Evolutionary conservation across 495 filamentous ascomycete species (phyloP).

Genomic region (Aspergillus bridgeri): DNA sequence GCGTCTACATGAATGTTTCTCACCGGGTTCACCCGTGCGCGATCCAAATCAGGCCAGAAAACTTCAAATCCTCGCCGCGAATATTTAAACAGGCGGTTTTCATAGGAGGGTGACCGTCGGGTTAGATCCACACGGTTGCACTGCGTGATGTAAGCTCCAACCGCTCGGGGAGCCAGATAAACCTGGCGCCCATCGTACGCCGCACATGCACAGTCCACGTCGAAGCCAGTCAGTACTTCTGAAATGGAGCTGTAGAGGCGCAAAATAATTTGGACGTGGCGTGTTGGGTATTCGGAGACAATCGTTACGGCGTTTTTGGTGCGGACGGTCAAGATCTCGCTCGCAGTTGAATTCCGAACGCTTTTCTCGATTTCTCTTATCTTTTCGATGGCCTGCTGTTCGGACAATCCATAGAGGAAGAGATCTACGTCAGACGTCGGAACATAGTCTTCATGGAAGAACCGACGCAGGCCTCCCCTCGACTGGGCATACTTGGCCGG

Average conservation of each 20-base stretch:
- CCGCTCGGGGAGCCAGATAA: constrained; percentile 64
- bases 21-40: constrained; percentile 66
- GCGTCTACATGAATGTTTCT: no score
- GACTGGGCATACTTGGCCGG: no score
- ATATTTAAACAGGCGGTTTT: constrained; percentile 85
- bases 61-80: constrained; percentile 79
- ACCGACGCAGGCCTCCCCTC: no score
- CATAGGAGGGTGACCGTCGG: constrained; percentile 77
- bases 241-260: constrained; percentile 76
- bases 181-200: constrained; percentile 78
- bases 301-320: constrained; percentile 86
- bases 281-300: constrained; percentile 72
- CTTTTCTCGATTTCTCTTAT: no score
- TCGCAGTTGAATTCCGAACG: no score
- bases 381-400: no score
- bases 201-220: constrained; percentile 77
- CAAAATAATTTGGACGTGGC: constrained; percentile 79
- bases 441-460: no score
- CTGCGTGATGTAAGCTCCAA: constrained; percentile 76
- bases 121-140: constrained; percentile 74
- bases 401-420: no score
- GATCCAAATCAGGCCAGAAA: constrained; percentile 69
- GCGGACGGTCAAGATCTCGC: no score
- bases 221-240: constrained; percentile 80
- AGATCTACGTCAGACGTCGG: no score